Percentiles rank a stretch among this genome's conserved stretches.
These are phyloP conservation scores for Reutealis trisperma DNA, from an alignment of 345 rosid genomes.

Conservation along the genomic window DNA sequence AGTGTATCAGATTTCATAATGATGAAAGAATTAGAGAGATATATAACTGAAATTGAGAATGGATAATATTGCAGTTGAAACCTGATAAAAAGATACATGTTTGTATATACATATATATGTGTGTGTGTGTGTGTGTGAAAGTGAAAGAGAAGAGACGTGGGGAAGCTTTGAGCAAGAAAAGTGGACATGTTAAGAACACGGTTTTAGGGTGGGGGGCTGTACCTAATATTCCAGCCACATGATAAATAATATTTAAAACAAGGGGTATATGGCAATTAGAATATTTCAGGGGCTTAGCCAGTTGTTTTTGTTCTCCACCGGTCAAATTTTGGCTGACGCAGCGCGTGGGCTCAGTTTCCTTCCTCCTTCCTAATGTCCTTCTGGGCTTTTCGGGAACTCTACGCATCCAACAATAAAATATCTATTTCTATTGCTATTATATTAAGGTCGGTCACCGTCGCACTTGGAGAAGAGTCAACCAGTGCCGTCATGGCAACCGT, in stretches of 20 bases:
- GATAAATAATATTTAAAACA: no score
- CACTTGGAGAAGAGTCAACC: neutral
- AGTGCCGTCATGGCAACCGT: neutral
- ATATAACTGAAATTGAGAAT: neutral
- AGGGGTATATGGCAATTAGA: no score
- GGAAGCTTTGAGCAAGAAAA: neutral
- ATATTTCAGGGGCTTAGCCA: neutral
- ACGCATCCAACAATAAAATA: no score
- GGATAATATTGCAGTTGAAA: neutral
- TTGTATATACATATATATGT: no score
- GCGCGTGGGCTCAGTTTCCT: constrained; percentile 2
- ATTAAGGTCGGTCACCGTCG: constrained; percentile 7
- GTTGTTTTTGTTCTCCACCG: neutral
- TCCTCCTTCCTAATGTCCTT: neutral
- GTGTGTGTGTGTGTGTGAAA: no score
- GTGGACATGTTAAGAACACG: neutral
- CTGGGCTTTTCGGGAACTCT: neutral
- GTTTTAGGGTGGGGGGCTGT: neutral
- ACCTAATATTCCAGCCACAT: no score
- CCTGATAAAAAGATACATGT: neutral
- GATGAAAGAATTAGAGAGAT: neutral
- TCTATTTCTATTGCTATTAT: neutral
- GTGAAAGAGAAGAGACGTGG: neutral
- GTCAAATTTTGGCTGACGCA: neutral
- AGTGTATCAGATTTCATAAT: neutral